phyloP scores from a whole-genome alignment of 2,329 filamentous ascomycete species.

The Paraphaeosphaeria sporulosa region DNA sequence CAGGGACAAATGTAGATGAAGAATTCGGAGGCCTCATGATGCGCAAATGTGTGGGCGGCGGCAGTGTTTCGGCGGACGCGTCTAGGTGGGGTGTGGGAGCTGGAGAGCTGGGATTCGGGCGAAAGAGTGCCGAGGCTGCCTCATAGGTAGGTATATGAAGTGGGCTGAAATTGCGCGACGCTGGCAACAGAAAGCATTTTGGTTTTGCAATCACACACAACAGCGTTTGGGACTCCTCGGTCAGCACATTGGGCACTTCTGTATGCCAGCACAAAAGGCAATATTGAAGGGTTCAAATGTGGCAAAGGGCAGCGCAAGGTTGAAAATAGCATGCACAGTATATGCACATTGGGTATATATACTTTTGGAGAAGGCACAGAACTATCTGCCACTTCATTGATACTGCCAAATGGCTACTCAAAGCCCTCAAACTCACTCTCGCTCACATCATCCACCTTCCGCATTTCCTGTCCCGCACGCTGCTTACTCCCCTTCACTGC shows the following conservation, averaged over 20 bases:
- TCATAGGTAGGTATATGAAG: no score
- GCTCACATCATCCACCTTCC: conserved; percentile 23
- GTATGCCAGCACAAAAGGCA: no score
- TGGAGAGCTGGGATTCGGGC: conserved; percentile 13
- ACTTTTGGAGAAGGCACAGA: background rate
- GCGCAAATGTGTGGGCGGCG: conserved; percentile 1
- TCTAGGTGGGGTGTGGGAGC: conserved; percentile 9
- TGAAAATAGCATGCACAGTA: background rate
- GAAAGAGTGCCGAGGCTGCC: conserved; percentile 1
- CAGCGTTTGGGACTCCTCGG: no score
- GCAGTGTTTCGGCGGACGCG: conserved; percentile 13
- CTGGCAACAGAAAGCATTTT: no score
- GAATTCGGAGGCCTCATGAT: conserved; percentile 8
- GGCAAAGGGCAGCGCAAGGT: no score
- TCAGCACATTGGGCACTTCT: no score
- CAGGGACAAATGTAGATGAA: background rate
- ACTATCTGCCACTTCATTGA: background rate
- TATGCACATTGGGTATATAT: background rate
- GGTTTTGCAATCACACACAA: no score
- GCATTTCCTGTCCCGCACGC: conserved; percentile 31
- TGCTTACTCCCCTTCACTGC: conserved; percentile 50
- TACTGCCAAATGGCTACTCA: conserved; percentile 27
- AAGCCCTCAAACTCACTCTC: conserved; percentile 53
- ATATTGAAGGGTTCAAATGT: no score
- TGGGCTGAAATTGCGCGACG: no score